Conservation (phyloP, 257 asterid genomes). For the Forsythia viridissima region DNA sequence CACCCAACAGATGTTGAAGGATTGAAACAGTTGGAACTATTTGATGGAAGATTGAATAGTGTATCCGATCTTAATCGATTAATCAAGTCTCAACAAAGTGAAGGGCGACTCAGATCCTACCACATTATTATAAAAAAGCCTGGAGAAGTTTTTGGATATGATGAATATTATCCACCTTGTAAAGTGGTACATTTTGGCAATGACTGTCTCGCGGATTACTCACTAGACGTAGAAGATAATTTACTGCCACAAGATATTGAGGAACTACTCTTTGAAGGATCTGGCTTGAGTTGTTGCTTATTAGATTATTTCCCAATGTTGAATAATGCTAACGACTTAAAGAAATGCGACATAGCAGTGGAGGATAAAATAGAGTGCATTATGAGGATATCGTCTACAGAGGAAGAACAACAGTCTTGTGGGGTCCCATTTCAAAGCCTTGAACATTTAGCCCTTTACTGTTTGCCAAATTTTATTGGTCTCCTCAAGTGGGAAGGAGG, state of each 20-base stretch:
- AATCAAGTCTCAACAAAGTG: constrained; percentile 21
- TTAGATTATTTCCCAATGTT: constrained; percentile 24
- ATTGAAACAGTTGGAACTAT: constrained; percentile 24
- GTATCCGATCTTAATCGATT: constrained; percentile 21
- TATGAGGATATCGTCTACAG: background rate
- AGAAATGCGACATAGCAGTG: constrained; percentile 4
- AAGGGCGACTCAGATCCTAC: constrained; percentile 27
- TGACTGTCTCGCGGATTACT: background rate
- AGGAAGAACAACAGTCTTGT: background rate
- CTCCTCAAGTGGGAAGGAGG: constrained; percentile 6
- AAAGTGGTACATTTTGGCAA: constrained; percentile 5
- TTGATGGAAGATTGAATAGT: constrained; percentile 27
- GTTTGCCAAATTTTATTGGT: constrained; percentile 23
- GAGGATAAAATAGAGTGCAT: constrained; percentile 26
- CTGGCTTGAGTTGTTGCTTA: constrained; percentile 13
- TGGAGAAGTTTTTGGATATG: constrained; percentile 15
- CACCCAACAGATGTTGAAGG: constrained; percentile 27
- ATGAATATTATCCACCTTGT: constrained; percentile 15
- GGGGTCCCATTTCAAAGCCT: constrained; percentile 20
- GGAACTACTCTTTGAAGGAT: background rate
- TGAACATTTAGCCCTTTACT: constrained; percentile 2
- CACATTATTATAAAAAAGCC: constrained; percentile 22
- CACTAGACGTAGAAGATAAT: background rate
- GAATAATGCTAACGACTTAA: constrained; percentile 18
- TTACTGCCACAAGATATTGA: constrained; percentile 25